Evolutionary conservation across 805 yeast genomes (phyloP).

Genomic region (Sungouiozyma ichnusensis): DNA sequence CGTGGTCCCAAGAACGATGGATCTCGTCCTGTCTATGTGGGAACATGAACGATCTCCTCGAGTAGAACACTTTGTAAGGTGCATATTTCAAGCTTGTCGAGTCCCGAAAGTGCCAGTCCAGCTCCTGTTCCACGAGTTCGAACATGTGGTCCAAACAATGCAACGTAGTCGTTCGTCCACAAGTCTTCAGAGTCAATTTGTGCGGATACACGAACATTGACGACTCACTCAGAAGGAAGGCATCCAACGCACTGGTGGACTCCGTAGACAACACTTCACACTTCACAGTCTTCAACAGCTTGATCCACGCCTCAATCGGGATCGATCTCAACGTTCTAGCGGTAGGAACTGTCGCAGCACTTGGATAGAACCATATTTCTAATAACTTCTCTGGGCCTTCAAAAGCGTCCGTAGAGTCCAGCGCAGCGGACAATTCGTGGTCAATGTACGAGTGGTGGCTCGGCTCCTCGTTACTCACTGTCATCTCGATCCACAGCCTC

Average conservation of each 20-base stretch:
- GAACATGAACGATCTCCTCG: conserved; percentile 87
- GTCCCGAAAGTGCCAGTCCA: conserved; percentile 32
- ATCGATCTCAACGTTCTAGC: conserved; percentile 50
- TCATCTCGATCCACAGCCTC: too few species aligned
- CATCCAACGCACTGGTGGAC: conserved; percentile 56
- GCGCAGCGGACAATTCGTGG: conserved; percentile 62
- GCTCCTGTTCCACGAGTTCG: conserved; percentile 35
- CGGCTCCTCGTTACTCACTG: conserved; percentile 26
- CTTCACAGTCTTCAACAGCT: conserved; percentile 66
- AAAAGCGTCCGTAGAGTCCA: conserved; percentile 86
- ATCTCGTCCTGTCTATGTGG: conserved; percentile 75
- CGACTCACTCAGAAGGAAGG: conserved; percentile 80
- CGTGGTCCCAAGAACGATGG: conserved; percentile 79
- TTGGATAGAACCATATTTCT: conserved; percentile 77
- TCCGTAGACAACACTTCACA: conserved; percentile 83
- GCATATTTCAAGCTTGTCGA: conserved; percentile 14
- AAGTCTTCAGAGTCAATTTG: conserved; percentile 79
- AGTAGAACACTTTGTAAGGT: conserved; percentile 70
- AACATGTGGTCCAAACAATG: conserved; percentile 62
- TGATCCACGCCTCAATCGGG: conserved; percentile 58
- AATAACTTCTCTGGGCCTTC: conserved; percentile 95
- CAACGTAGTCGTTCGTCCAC: conserved; percentile 91
- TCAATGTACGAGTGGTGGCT: conserved; percentile 49
- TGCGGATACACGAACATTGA: conserved; percentile 83
- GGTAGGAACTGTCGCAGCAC: conserved; percentile 27